Conservation (phyloP, 495 filamentous ascomycete genomes). For the Annulohypoxylon moriforme region DNA sequence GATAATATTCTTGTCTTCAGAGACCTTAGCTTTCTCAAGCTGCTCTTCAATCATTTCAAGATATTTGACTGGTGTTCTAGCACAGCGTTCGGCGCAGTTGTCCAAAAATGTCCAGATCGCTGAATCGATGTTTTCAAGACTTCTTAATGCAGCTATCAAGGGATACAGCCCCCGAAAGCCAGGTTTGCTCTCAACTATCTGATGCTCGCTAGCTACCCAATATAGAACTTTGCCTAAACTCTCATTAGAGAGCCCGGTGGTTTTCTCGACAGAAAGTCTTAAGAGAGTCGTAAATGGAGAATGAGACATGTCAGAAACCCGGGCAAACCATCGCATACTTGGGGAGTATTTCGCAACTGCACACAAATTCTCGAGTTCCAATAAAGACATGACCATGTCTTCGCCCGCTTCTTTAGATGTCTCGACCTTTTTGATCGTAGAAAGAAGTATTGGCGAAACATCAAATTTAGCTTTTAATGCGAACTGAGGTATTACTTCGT, state of each 20-base stretch:
- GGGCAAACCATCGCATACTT: conserved; percentile 81
- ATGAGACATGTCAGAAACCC: conserved; percentile 59
- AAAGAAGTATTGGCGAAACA: conserved; percentile 77
- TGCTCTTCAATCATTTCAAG: conserved; percentile 62
- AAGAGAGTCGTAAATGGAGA: conserved; percentile 75
- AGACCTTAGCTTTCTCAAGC: conserved; percentile 37
- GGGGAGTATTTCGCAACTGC: conserved; percentile 80
- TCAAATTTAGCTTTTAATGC: conserved; percentile 88
- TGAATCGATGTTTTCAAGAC: conserved; percentile 27
- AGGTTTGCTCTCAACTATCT: conserved; percentile 53
- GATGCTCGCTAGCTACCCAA: conserved; percentile 63
- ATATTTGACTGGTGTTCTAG: conserved; percentile 80
- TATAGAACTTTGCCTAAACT: conserved; percentile 59
- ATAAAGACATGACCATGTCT: conserved; percentile 63
- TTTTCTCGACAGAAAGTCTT: conserved; percentile 61
- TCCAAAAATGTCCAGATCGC: conserved; percentile 75
- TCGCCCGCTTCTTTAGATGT: conserved; percentile 44
- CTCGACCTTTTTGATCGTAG: conserved; percentile 61
- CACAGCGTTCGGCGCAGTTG: conserved; percentile 77
- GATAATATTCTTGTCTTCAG: conserved; percentile 41
- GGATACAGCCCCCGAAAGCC: conserved; percentile 59
- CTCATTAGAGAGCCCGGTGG: conserved; percentile 53
- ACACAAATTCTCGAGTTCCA: conserved; percentile 80
- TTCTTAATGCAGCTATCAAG: conserved; percentile 63
- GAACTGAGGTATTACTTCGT: conserved; percentile 80